Percentiles rank a stretch among this genome's conserved stretches.
Evolutionary conservation across 345 rosid species (phyloP).

Genomic region (Anacardium occidentale): DNA sequence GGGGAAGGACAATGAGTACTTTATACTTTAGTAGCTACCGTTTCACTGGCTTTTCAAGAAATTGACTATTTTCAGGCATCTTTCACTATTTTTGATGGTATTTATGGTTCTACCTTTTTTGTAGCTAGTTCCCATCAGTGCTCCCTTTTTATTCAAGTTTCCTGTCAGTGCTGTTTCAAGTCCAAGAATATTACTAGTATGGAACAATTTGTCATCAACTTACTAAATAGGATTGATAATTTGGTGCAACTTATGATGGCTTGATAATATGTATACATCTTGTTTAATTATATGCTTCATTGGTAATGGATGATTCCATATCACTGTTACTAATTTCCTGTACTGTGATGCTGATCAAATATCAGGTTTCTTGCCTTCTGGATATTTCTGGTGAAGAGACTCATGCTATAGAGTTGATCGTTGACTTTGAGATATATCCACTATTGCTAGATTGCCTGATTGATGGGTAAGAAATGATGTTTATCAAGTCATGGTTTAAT

Average conservation of each 20-base stretch:
- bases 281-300: background rate
- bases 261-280: conserved; percentile 6
- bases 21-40: no score
- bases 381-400: conserved; percentile 44
- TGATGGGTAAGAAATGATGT: conserved; percentile 49
- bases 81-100: no score
- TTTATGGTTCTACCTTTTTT: no score
- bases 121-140: background rate
- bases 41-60: no score
- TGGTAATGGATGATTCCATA: background rate
- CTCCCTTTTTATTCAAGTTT: background rate
- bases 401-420: conserved; percentile 47
- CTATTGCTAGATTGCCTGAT: conserved; percentile 69
- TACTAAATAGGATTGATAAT: background rate
- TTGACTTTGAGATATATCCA: conserved; percentile 59
- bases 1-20: no score
- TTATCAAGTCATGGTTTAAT: background rate
- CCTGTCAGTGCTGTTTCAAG: background rate
- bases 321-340: background rate
- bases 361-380: conserved; percentile 64
- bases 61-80: no score
- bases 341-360: conserved; percentile 12
- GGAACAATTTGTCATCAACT: background rate
- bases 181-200: background rate
- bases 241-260: conserved; percentile 1